Percentiles rank a stretch among this genome's conserved stretches.
Evolutionary conservation across 345 rosid genomes (phyloP).

Genomic region (Eucalyptus curtisii): DNA sequence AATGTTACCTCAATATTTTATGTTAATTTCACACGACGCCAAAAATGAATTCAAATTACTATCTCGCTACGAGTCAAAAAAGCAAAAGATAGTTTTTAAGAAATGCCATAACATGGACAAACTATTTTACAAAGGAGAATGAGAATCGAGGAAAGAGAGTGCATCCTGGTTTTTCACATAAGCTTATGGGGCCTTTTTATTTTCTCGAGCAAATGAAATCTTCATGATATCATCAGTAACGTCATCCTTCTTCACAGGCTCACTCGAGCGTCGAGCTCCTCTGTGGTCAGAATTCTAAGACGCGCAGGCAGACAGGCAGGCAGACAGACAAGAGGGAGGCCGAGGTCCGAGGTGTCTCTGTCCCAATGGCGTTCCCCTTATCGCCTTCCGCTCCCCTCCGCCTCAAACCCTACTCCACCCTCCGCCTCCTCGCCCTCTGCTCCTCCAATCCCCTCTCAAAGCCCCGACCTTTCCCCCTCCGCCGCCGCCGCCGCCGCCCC

Average conservation of each 20-base stretch:
- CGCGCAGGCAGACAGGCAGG: neutral
- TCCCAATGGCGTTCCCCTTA: slow-evolving; percentile 26
- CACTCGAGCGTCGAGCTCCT: neutral
- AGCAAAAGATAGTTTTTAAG: neutral
- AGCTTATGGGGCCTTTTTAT: neutral
- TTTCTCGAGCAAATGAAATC: neutral
- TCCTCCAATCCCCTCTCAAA: slow-evolving; percentile 8
- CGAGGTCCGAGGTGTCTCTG: neutral
- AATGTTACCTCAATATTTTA: neutral
- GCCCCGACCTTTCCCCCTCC: neutral
- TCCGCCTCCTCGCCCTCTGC: slow-evolving; percentile 32
- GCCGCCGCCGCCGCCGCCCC: slow-evolving; percentile 8
- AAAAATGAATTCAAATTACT: neutral
- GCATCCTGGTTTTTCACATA: neutral
- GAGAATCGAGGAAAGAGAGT: neutral
- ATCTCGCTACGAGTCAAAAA: fast-evolving
- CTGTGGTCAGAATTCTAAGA: neutral
- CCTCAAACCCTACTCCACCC: slow-evolving; percentile 18
- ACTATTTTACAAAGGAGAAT: no score
- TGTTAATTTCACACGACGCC: neutral
- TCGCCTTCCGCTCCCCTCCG: slow-evolving; percentile 41
- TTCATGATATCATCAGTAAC: neutral
- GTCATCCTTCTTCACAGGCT: neutral
- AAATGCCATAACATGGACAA: neutral
- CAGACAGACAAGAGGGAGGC: neutral